Conservation (phyloP, 1,284 basidiomycete genomes). For the Heterobasidion annosum region DNA sequence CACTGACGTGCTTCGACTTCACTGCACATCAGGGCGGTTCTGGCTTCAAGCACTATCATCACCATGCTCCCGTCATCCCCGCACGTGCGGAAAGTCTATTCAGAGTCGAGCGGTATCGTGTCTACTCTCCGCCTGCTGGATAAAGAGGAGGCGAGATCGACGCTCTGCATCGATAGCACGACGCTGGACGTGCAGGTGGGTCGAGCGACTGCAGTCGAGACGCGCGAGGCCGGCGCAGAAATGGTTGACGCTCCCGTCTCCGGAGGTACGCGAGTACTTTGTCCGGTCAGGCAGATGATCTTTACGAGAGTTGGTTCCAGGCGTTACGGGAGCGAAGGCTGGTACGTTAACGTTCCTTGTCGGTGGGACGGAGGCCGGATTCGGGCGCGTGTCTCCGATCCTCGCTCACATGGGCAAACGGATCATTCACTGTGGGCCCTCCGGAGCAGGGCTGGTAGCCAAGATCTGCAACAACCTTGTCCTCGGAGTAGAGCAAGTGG, state of each 20-base stretch:
- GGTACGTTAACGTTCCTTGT: slow-evolving; percentile 87
- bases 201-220: slow-evolving; percentile 47
- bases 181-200: slow-evolving; percentile 77
- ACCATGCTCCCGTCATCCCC: slow-evolving; percentile 88
- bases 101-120: slow-evolving; percentile 47
- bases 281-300: not conserved
- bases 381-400: slow-evolving; percentile 49
- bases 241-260: slow-evolving; percentile 92
- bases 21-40: slow-evolving; percentile 41
- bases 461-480: slow-evolving; percentile 88
- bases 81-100: slow-evolving; percentile 70
- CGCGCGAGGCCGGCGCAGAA: slow-evolving; percentile 49
- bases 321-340: slow-evolving; percentile 78
- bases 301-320: slow-evolving; percentile 24
- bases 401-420: slow-evolving; percentile 74
- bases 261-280: slow-evolving; percentile 47
- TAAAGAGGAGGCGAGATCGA: slow-evolving; percentile 28
- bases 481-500: slow-evolving; percentile 71
- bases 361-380: slow-evolving; percentile 61
- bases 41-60: slow-evolving; percentile 57
- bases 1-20: not conserved
- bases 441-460: slow-evolving; percentile 77
- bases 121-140: slow-evolving; percentile 41
- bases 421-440: slow-evolving; percentile 80
- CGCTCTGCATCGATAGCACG: slow-evolving; percentile 81